phyloP scores from a whole-genome alignment of 768 basidiomycete genomes.

The Kwoniella heveanensis region DNA sequence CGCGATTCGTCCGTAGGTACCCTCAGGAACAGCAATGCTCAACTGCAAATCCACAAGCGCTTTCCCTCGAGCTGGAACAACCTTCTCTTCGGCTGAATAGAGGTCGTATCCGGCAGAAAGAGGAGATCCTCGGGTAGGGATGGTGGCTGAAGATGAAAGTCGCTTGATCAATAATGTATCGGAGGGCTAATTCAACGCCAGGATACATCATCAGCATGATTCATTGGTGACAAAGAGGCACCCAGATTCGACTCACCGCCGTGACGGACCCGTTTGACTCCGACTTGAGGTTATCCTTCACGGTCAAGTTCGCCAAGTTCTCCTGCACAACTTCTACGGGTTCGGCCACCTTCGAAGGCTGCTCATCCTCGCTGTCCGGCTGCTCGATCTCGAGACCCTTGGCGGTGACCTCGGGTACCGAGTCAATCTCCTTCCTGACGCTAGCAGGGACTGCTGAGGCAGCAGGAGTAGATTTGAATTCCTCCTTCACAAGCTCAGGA shows the following conservation, averaged over 20 bases:
- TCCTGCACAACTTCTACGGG: constrained; percentile 22
- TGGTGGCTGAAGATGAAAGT: constrained; percentile 74
- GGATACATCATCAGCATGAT: background rate
- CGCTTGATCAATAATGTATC: constrained; percentile 72
- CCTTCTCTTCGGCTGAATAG: constrained; percentile 80
- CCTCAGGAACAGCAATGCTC: constrained; percentile 87
- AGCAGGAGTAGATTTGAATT: constrained; percentile 14
- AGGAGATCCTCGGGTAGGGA: constrained; percentile 83
- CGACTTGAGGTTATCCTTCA: constrained; percentile 14
- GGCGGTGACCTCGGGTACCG: constrained; percentile 25
- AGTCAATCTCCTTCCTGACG: constrained; percentile 20
- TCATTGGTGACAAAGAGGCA: background rate
- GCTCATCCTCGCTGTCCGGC: constrained; percentile 45
- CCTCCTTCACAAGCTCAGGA: constrained; percentile 20
- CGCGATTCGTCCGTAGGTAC: constrained; percentile 94
- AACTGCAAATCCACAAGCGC: constrained; percentile 88
- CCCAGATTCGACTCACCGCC: background rate
- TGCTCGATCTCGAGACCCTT: constrained; percentile 48
- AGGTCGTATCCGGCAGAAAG: constrained; percentile 94
- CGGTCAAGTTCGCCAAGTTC: constrained; percentile 15
- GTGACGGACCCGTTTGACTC: background rate
- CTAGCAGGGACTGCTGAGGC: constrained; percentile 11
- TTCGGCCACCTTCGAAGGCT: constrained; percentile 5
- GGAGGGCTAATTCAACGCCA: constrained; percentile 38
- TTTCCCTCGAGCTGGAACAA: constrained; percentile 84